Evolutionary conservation across 345 rosid species (phyloP), one percentile per base, ranked within the genome.

Genomic region (Hirschfeldia incana): DNA sequence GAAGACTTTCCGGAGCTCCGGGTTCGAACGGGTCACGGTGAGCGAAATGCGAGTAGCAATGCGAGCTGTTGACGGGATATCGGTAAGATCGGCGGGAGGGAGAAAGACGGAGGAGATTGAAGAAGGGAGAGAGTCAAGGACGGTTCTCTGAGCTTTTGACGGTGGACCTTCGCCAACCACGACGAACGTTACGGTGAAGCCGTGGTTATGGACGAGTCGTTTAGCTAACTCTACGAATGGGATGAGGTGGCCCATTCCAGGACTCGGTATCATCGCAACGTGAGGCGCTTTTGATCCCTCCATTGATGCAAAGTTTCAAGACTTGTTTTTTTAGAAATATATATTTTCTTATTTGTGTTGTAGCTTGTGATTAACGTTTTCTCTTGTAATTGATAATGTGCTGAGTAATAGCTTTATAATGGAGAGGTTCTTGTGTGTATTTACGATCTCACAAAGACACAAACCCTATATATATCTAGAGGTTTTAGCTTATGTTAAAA

Each of bases 241-340:
- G 80, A 89, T 89, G 36, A 91, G 90, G 67, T 92, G 97, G 42
- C 97, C 97, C 93, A 92, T 90, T 53, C 97, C 97, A 0, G 94
- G 97, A 44, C 87, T 79, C n/a, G 91, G 91, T 3, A 86, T 60
- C 28, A 91, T 65, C 32, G 84, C 97, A 27, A 88, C 66, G 70
- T 83, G 89, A 17, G 85, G 77, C 8, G 80, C 62, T 53, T 73
- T 74, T 67, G 81, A 16, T 68, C 73, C 51, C 53, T 73, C 87
- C 89, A 80, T 85, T 76, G 80, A 80, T 80, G 69, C 49, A 55
- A 21, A 62, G 21, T 62, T 69, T 51, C 60, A 53, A 53, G 27
- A 53, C 16, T 7, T 15, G 27, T 21, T 34, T 37, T 10, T 60
- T 26, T 8, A 10, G 13, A 46, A 46, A 12, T 46, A 3, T 46